These are phyloP conservation scores for Sindora glabra DNA, from an alignment of 306 rosid species.

Conservation along the genomic window DNA sequence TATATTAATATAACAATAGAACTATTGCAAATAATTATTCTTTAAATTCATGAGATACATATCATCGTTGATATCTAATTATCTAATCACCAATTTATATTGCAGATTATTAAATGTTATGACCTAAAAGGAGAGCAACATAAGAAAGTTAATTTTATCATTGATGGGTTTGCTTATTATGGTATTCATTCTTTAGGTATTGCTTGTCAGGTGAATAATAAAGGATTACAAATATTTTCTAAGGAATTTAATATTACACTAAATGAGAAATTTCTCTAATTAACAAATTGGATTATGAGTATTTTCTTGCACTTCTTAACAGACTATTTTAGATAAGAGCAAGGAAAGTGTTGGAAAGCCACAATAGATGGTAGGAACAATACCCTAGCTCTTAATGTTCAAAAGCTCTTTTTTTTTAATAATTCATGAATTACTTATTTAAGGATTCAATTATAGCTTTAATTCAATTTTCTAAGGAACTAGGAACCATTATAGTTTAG, in stretches of 20 bases:
- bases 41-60: neutral
- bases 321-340: slow-evolving; percentile 64
- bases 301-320: neutral
- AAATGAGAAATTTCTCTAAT: neutral
- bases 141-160: slow-evolving; percentile 47
- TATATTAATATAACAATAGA: neutral
- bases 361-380: too few relatives aligned
- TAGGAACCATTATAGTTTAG: too few relatives aligned
- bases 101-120: slow-evolving; percentile 76
- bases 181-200: slow-evolving; percentile 83
- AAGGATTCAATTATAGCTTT: too few relatives aligned
- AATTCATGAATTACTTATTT: too few relatives aligned
- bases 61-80: slow-evolving; percentile 7
- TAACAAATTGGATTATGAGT: neutral
- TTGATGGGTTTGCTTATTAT: slow-evolving; percentile 62
- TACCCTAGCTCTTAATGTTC: too few relatives aligned
- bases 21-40: too few relatives aligned
- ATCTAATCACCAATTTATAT: neutral
- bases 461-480: slow-evolving; percentile 89
- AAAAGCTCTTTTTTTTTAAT: slow-evolving; percentile 84
- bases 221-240: too few relatives aligned
- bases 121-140: slow-evolving; percentile 43
- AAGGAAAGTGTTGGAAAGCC: slow-evolving; percentile 69
- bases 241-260: neutral
- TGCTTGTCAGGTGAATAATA: slow-evolving; percentile 67